phyloP scores from a whole-genome alignment of 306 rosid species.

The Benincasa hispida region DNA sequence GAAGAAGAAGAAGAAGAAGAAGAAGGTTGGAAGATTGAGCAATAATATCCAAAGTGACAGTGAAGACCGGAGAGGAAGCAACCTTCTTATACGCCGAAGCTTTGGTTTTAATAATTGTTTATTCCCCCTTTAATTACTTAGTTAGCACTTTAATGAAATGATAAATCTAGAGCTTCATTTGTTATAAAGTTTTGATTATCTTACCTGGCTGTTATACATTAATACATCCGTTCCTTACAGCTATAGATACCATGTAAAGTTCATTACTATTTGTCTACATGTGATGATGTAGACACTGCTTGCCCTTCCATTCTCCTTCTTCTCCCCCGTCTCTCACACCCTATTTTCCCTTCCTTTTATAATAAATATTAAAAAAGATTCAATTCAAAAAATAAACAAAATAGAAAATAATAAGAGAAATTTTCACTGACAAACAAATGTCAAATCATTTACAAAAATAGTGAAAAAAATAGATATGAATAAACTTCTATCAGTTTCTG shows the following conservation, averaged over 20 bases:
- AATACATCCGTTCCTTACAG: not conserved
- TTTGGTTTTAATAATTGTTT: not conserved
- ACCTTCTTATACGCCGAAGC: not conserved
- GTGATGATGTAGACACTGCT: not conserved
- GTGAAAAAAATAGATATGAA: too few relatives aligned
- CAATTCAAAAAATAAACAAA: not conserved
- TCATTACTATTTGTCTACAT: not conserved
- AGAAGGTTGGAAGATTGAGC: constrained; percentile 3
- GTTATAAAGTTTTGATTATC: not conserved
- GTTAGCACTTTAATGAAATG: not conserved
- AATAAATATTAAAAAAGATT: not conserved
- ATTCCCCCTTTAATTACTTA: not conserved
- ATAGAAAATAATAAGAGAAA: too few relatives aligned
- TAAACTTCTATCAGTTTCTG: too few relatives aligned
- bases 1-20: too few relatives aligned
- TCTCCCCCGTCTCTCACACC: not conserved
- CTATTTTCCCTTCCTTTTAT: not conserved
- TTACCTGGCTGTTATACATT: not conserved
- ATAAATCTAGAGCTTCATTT: not conserved
- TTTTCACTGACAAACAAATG: too few relatives aligned
- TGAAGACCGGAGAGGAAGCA: not conserved
- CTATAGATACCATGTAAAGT: not conserved
- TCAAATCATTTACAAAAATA: too few relatives aligned
- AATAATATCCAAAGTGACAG: not conserved
- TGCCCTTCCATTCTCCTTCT: not conserved